These are phyloP conservation scores for Penicillium cataractarum DNA, from an alignment of 495 filamentous ascomycete genomes.

Conservation along the genomic window DNA sequence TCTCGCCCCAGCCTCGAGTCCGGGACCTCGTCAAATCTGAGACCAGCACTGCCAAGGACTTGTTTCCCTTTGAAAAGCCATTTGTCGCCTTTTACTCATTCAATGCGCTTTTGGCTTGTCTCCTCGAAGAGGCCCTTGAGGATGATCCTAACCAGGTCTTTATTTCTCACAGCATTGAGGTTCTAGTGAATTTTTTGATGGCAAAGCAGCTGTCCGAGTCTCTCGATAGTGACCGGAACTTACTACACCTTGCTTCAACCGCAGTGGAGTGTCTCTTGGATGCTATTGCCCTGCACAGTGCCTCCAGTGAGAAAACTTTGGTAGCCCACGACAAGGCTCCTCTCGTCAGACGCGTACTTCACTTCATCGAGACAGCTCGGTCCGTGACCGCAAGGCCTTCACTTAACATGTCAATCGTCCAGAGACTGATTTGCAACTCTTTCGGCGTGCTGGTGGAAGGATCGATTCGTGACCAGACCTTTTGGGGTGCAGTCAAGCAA, in stretches of 20 bases:
- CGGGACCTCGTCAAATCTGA: constrained; percentile 60
- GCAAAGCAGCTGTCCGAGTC: constrained; percentile 35
- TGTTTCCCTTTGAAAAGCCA: constrained; percentile 71
- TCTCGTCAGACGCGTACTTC: constrained; percentile 35
- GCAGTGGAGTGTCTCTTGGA: constrained; percentile 44
- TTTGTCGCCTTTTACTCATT: constrained; percentile 77
- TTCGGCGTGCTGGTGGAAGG: constrained; percentile 68
- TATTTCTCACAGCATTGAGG: constrained; percentile 47
- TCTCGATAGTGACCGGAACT: constrained; percentile 22
- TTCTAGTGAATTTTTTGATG: constrained; percentile 47
- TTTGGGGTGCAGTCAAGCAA: constrained; percentile 63
- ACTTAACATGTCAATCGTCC: constrained; percentile 19
- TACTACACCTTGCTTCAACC: constrained; percentile 34
- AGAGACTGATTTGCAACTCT: constrained; percentile 52
- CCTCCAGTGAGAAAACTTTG: constrained; percentile 6
- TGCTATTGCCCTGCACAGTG: constrained; percentile 22
- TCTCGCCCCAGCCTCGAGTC: constrained; percentile 69
- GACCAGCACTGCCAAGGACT: constrained; percentile 52
- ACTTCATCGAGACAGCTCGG: constrained; percentile 37
- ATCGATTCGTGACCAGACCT: constrained; percentile 57
- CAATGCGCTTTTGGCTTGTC: constrained; percentile 59
- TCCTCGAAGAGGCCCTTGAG: constrained; percentile 48
- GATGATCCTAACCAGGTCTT: constrained; percentile 46
- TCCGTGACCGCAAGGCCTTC: constrained; percentile 5
- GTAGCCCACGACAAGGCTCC: constrained; percentile 25